Evolutionary conservation across 2,329 filamentous ascomycete species (phyloP).

Genomic region (Endoconidiophora laricicola): DNA sequence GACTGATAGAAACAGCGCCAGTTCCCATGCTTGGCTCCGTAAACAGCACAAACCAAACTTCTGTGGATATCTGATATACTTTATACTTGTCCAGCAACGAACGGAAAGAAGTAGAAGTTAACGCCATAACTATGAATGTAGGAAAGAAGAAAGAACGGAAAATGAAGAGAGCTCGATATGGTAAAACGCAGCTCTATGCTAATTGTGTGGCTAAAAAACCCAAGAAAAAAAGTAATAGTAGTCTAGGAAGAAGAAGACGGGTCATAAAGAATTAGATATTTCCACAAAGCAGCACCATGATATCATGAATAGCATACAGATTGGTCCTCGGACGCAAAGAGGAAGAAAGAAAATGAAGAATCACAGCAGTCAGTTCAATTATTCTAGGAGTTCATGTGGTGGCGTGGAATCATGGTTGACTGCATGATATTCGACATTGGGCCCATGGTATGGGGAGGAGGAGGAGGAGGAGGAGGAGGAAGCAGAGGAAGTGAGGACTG

Average conservation of each 20-base stretch:
- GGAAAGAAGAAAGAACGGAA: not conserved
- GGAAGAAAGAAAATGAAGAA: not conserved
- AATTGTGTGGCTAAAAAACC: not conserved
- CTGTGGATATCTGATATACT: not conserved
- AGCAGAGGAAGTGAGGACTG: not conserved
- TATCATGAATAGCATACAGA: constrained; percentile 10
- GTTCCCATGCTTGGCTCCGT: no score
- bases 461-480: constrained; percentile 1
- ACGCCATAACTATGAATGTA: constrained; percentile 7
- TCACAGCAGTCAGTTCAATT: not conserved
- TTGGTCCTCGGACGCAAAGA: not conserved
- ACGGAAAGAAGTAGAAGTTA: not conserved
- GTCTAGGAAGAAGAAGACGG: constrained; percentile 1
- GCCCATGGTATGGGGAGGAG: constrained; percentile 5
- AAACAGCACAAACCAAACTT: no score
- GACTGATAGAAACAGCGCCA: no score
- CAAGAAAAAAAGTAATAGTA: not conserved
- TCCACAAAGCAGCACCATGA: not conserved
- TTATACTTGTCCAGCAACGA: constrained; percentile 1
- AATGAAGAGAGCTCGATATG: not conserved
- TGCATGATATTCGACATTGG: constrained; percentile 4
- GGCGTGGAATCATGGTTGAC: not conserved
- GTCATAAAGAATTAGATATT: not conserved
- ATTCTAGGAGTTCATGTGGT: constrained; percentile 5
- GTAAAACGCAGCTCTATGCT: not conserved